Evolutionary conservation across 176 grass and related monocot species (phyloP).

Genomic region (Cymbopogon citratus): DNA sequence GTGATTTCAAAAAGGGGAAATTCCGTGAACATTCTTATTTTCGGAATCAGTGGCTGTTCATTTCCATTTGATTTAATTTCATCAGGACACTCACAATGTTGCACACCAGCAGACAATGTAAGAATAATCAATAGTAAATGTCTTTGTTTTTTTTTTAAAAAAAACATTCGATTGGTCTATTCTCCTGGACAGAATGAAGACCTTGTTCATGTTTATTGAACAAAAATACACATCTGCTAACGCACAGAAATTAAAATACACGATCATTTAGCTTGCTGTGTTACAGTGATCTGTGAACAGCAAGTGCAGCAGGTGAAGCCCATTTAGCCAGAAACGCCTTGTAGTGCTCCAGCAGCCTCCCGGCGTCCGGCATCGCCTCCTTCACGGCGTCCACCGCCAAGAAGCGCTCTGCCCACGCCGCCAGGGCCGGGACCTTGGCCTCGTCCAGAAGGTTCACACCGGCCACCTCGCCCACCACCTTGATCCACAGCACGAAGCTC

Average conservation of each 20-base stretch:
- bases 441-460: slow-evolving; percentile 28
- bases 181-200: not conserved
- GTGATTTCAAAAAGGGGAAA: no score
- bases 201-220: no score
- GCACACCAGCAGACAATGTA: not conserved
- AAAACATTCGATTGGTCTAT: not conserved
- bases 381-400: slow-evolving; percentile 7
- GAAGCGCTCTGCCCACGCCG: slow-evolving; percentile 36
- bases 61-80: no score
- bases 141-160: no score
- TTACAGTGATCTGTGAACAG: not conserved
- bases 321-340: slow-evolving; percentile 23
- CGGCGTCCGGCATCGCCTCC: slow-evolving; percentile 11
- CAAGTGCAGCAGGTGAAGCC: not conserved
- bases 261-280: not conserved
- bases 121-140: not conserved
- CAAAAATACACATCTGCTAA: no score
- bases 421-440: slow-evolving; percentile 19
- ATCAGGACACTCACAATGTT: not conserved
- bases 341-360: slow-evolving; percentile 11
- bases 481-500: slow-evolving; percentile 22
- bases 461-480: not conserved
- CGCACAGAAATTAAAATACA: no score
- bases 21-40: no score
- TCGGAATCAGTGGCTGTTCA: no score